Evolutionary conservation across 345 rosid genomes (phyloP).

Genomic region (Brassica carinata): DNA sequence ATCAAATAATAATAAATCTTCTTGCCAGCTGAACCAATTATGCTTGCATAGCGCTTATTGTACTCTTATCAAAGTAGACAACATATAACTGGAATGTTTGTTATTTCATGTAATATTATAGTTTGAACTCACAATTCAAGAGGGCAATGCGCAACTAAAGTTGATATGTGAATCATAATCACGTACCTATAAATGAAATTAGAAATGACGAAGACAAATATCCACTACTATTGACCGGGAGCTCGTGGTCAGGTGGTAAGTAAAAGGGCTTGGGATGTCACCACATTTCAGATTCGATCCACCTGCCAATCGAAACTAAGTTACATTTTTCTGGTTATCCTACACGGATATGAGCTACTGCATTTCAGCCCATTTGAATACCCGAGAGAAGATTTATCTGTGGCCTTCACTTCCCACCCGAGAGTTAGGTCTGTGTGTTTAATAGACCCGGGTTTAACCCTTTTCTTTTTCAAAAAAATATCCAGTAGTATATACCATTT

Average conservation of each 20-base stretch:
- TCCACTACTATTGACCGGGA: background rate
- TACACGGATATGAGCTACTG: too few relatives aligned
- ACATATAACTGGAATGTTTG: background rate
- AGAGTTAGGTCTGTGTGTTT: too few relatives aligned
- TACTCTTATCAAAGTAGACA: background rate
- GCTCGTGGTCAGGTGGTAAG: too few relatives aligned
- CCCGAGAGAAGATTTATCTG: too few relatives aligned
- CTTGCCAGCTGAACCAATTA: background rate
- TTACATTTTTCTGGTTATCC: too few relatives aligned
- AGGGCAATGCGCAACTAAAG: background rate
- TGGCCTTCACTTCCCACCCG: too few relatives aligned
- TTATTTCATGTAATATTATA: background rate
- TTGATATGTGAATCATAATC: background rate
- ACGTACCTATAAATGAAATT: background rate
- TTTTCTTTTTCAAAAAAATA: too few relatives aligned
- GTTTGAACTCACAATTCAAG: background rate
- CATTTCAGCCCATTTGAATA: too few relatives aligned
- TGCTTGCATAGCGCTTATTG: background rate
- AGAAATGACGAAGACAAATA: conserved; percentile 5
- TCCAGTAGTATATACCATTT: conserved; percentile 35
- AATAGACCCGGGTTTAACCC: too few relatives aligned
- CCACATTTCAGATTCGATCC: too few relatives aligned
- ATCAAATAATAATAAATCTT: background rate
- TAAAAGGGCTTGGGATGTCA: too few relatives aligned
- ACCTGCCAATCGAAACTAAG: too few relatives aligned